These are phyloP conservation scores for Sapria himalayana DNA, from an alignment of 345 rosid species.

Conservation along the genomic window DNA sequence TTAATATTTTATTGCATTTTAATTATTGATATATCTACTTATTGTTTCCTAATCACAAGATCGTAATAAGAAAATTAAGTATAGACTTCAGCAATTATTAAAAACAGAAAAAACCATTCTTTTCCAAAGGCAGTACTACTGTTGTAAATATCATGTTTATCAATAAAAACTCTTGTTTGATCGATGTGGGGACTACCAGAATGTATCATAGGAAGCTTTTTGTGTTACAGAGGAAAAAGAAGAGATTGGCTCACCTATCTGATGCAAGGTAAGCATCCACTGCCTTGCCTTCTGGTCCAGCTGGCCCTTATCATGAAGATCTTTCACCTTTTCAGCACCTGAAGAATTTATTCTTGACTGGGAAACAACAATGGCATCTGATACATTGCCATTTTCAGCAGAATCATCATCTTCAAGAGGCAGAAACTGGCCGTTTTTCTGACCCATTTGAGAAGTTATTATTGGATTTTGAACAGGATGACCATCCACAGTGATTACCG, in stretches of 20 bases:
- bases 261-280: slow-evolving; percentile 82
- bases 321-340: slow-evolving; percentile 32
- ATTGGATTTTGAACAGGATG: slow-evolving; percentile 67
- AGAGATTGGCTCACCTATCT: slow-evolving; percentile 38
- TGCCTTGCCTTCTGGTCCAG: slow-evolving; percentile 61
- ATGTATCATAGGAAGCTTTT: too few species aligned
- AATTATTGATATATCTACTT: too few species aligned
- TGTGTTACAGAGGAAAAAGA: not conserved
- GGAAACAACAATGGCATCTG: slow-evolving; percentile 7
- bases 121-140: too few species aligned
- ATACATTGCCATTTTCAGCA: slow-evolving; percentile 5
- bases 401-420: slow-evolving; percentile 8
- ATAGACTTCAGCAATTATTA: too few species aligned
- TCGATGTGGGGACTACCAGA: too few species aligned
- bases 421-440: slow-evolving; percentile 15
- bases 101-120: too few species aligned
- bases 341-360: slow-evolving; percentile 11
- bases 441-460: slow-evolving; percentile 44
- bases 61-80: too few species aligned
- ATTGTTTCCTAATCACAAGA: too few species aligned
- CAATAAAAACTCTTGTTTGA: too few species aligned
- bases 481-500: slow-evolving; percentile 68
- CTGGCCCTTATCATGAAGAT: slow-evolving; percentile 29
- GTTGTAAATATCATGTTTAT: too few species aligned
- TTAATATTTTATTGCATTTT: too few species aligned